Evolutionary conservation across 768 basidiomycete species (phyloP).

Genomic region (Russula brevipes): DNA sequence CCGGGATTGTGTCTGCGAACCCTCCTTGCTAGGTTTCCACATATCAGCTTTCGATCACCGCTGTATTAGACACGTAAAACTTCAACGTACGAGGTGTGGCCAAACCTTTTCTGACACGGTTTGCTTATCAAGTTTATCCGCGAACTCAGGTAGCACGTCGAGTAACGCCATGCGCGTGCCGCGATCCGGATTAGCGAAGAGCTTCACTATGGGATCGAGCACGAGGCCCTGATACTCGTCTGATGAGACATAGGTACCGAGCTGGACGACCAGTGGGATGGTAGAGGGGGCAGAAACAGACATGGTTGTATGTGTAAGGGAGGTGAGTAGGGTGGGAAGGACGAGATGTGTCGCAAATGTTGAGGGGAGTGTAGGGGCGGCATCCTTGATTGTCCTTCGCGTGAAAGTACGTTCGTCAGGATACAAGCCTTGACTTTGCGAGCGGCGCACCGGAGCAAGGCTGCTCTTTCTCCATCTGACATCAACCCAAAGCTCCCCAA

Average conservation of each 20-base stretch:
- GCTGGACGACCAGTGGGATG: slow-evolving; percentile 76
- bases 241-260: slow-evolving; percentile 65
- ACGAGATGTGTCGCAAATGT: slow-evolving; percentile 83
- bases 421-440: background rate
- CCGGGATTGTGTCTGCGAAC: slow-evolving; percentile 88
- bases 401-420: background rate
- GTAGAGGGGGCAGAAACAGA: slow-evolving; percentile 63
- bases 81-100: slow-evolving; percentile 68
- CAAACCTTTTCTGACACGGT: slow-evolving; percentile 84
- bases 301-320: slow-evolving; percentile 72
- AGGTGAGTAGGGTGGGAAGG: slow-evolving; percentile 75
- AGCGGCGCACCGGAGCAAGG: slow-evolving; percentile 56
- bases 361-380: slow-evolving; percentile 70
- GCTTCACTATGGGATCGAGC: slow-evolving; percentile 71
- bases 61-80: slow-evolving; percentile 27
- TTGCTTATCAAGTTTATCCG: slow-evolving; percentile 82
- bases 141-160: slow-evolving; percentile 78
- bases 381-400: slow-evolving; percentile 72
- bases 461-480: slow-evolving; percentile 73
- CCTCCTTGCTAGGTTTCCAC: slow-evolving; percentile 74
- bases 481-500: slow-evolving; percentile 80
- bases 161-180: slow-evolving; percentile 92
- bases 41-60: background rate
- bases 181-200: slow-evolving; percentile 86
- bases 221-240: slow-evolving; percentile 67